Conservation (phyloP, 1,139 yeast genomes). For the Lodderomyces parapsilosis region DNA sequence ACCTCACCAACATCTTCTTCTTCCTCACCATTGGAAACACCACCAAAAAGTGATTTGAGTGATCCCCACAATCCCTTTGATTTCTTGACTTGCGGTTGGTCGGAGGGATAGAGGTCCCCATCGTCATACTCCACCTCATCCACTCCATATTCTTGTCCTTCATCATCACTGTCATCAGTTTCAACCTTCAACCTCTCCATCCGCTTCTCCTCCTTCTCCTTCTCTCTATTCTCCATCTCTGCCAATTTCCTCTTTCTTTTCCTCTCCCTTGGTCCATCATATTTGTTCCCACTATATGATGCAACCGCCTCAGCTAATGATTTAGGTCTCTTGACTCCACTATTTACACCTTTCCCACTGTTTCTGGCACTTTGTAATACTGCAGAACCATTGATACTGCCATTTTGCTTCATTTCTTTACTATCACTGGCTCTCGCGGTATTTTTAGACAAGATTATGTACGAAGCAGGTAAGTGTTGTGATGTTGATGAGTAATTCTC, state of each 20-base stretch:
- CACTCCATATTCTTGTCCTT: not conserved
- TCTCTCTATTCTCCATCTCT: constrained; percentile 6
- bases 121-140: too few relatives aligned
- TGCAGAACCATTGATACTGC: not conserved
- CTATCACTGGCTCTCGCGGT: not conserved
- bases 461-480: constrained; percentile 12
- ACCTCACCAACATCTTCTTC: constrained; percentile 13
- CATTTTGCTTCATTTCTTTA: constrained; percentile 1
- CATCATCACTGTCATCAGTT: not conserved
- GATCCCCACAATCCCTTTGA: constrained; percentile 5
- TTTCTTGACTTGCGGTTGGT: constrained; percentile 6
- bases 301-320: constrained; percentile 65
- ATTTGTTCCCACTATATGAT: constrained; percentile 54
- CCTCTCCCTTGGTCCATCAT: constrained; percentile 39
- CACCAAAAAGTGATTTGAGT: constrained; percentile 4
- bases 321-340: constrained; percentile 29
- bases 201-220: constrained; percentile 16
- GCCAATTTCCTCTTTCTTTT: constrained; percentile 25
- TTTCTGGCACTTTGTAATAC: too few relatives aligned
- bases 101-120: too few relatives aligned
- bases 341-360: too few relatives aligned
- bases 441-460: constrained; percentile 35
- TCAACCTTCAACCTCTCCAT: constrained; percentile 12
- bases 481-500: constrained; percentile 23
- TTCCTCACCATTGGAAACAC: constrained; percentile 7